A percentile compares a stretch with the other conserved stretches of the same genome.
Conservation (phyloP, 2,329 filamentous ascomycete genomes). For the Cladosporium sp. region DNA sequence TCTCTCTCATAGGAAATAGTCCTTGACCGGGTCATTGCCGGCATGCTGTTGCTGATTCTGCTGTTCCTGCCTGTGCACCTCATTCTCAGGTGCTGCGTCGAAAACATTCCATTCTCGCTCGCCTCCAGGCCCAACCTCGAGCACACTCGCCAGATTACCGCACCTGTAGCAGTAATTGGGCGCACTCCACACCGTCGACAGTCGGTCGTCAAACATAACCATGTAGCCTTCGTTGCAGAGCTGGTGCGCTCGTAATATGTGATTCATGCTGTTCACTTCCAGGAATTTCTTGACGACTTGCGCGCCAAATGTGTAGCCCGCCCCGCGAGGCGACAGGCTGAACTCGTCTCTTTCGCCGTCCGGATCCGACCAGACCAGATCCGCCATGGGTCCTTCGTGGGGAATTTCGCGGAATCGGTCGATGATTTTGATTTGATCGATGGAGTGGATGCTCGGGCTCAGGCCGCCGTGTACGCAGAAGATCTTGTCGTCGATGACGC, state of each 20-base stretch:
- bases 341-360: constrained; percentile 98
- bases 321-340: constrained; percentile 85
- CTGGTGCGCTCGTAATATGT: constrained; percentile 97
- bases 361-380: constrained; percentile 96
- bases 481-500: constrained; percentile 98
- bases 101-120: constrained; percentile 98
- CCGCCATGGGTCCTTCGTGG: constrained; percentile 99
- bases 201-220: constrained; percentile 87
- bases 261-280: constrained; percentile 94
- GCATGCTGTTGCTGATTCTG: constrained; percentile 63
- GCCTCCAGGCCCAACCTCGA: constrained; percentile 91
- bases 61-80: constrained; percentile 75
- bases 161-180: constrained; percentile 71
- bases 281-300: constrained; percentile 99
- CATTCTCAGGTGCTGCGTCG: constrained; percentile 93
- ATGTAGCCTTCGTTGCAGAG: constrained; percentile 98
- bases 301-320: constrained; percentile 94
- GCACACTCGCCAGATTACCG: constrained; percentile 93
- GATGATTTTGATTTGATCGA: constrained; percentile 99
- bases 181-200: constrained; percentile 97
- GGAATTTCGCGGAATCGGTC: constrained; percentile 98
- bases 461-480: constrained; percentile 94
- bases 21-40: constrained; percentile 67
- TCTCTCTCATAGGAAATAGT: constrained; percentile 63
- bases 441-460: constrained; percentile 77